A percentile compares a stretch with the other conserved stretches of the same genome.
These are phyloP conservation scores for Suillus luteus DNA, from an alignment of 768 basidiomycete species.

Conservation along the genomic window DNA sequence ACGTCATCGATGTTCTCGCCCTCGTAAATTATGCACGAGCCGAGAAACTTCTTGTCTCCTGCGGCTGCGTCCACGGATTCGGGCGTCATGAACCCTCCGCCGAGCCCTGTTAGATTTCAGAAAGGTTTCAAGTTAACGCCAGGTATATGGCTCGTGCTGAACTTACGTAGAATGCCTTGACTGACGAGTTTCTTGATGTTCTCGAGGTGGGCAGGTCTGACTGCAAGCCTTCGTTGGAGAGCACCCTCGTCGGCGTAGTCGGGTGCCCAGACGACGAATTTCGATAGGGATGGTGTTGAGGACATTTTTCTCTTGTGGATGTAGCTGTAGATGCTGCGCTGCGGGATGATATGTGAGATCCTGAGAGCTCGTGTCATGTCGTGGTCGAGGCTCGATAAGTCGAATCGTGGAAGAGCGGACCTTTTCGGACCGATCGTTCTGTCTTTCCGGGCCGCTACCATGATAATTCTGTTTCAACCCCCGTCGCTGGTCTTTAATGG, in stretches of 20 bases:
- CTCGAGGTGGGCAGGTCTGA: constrained; percentile 53
- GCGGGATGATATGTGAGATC: background rate
- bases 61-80: constrained; percentile 52
- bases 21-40: constrained; percentile 56
- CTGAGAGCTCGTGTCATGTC: background rate
- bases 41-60: constrained; percentile 57
- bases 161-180: constrained; percentile 54
- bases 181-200: constrained; percentile 37
- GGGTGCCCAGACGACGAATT: constrained; percentile 65
- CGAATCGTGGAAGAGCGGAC: constrained; percentile 6
- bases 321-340: constrained; percentile 1
- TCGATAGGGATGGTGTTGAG: constrained; percentile 18
- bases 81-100: constrained; percentile 55
- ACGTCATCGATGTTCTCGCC: constrained; percentile 52
- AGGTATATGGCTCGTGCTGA: background rate
- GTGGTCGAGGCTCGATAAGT: background rate
- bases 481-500: background rate
- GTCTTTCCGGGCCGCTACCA: background rate
- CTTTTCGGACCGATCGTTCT: background rate
- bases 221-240: constrained; percentile 51
- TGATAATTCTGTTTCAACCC: background rate
- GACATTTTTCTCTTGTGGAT: constrained; percentile 19
- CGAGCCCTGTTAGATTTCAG: constrained; percentile 44
- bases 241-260: constrained; percentile 62
- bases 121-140: constrained; percentile 17